Percentiles rank a stretch among this genome's conserved stretches.
Conservation (phyloP, 352 stramenopile genomes). For the Pythium volutum region DNA sequence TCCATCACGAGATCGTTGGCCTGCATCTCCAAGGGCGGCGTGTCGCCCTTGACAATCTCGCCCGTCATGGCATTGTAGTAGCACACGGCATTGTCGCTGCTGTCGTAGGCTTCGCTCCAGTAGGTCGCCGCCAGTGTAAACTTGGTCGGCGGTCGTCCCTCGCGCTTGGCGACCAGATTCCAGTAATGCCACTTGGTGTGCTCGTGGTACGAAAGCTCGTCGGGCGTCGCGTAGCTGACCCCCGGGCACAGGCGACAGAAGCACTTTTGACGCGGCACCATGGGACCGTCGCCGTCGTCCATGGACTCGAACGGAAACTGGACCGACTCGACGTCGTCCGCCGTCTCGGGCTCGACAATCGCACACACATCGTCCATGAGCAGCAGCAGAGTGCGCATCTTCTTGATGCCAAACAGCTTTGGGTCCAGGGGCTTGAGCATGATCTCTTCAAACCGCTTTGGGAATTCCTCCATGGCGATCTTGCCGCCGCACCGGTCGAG, state of each 20-base stretch:
- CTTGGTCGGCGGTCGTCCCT: conserved; percentile 35
- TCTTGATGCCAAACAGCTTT: conserved; percentile 64
- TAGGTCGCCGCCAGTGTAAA: conserved; percentile 63
- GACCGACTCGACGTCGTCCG: conserved; percentile 61
- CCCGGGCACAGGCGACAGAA: conserved; percentile 64
- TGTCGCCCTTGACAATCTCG: conserved; percentile 45
- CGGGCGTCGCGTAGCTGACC: conserved; percentile 57
- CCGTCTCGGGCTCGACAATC: conserved; percentile 41
- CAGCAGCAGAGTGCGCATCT: conserved; percentile 59
- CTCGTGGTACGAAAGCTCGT: conserved; percentile 60
- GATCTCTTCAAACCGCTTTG: conserved; percentile 44
- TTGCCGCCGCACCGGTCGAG: conserved; percentile 54
- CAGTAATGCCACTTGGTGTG: conserved; percentile 80
- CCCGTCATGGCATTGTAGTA: conserved; percentile 75
- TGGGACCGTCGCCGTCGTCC: conserved; percentile 28
- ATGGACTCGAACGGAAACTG: conserved; percentile 42
- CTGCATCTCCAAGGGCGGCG: conserved; percentile 60
- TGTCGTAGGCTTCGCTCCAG: conserved; percentile 77
- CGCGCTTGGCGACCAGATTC: conserved; percentile 47
- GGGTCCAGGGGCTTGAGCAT: conserved; percentile 72
- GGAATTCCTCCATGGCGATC: conserved; percentile 51
- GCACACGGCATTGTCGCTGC: conserved; percentile 49
- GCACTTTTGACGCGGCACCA: conserved; percentile 44
- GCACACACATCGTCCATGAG: conserved; percentile 56
- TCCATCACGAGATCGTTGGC: conserved; percentile 69